phyloP scores from a whole-genome alignment of 768 basidiomycete species.

The Cystobasidium ongulense region DNA sequence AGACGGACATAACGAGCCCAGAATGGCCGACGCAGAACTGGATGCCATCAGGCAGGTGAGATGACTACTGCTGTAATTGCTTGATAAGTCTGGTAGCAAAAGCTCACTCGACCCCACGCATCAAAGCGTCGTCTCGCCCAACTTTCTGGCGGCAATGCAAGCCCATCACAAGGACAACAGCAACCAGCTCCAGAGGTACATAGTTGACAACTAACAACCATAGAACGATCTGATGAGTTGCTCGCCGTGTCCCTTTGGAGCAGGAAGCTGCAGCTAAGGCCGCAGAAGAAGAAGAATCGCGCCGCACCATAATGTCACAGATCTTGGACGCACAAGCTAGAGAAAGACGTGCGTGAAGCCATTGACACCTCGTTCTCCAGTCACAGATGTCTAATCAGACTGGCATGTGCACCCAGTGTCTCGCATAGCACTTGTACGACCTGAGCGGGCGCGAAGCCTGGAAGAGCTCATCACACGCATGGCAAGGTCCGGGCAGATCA shows the following conservation, averaged over 20 bases:
- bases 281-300: constrained; percentile 60
- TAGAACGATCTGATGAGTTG: neutral
- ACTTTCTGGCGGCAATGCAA: constrained; percentile 36
- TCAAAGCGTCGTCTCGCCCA: constrained; percentile 46
- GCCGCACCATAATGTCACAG: constrained; percentile 66
- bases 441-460: constrained; percentile 69
- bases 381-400: neutral
- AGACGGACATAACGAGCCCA: neutral
- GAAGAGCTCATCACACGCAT: constrained; percentile 69
- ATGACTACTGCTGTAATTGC: neutral
- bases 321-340: constrained; percentile 68
- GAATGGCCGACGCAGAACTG: constrained; percentile 47
- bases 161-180: constrained; percentile 38
- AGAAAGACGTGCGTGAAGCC: constrained; percentile 58
- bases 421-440: constrained; percentile 76
- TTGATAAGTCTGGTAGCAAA: neutral
- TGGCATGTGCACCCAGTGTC: constrained; percentile 54
- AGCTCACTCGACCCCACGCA: neutral
- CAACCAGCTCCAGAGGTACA: constrained; percentile 18
- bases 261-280: constrained; percentile 48
- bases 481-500: constrained; percentile 73
- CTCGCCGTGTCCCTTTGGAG: neutral
- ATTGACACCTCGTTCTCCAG: neutral
- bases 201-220: constrained; percentile 25
- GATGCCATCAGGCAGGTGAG: constrained; percentile 51